Evolutionary conservation across 2,329 filamentous ascomycete species (phyloP).

Genomic region (Phaeosphaeriaceae sp.): DNA sequence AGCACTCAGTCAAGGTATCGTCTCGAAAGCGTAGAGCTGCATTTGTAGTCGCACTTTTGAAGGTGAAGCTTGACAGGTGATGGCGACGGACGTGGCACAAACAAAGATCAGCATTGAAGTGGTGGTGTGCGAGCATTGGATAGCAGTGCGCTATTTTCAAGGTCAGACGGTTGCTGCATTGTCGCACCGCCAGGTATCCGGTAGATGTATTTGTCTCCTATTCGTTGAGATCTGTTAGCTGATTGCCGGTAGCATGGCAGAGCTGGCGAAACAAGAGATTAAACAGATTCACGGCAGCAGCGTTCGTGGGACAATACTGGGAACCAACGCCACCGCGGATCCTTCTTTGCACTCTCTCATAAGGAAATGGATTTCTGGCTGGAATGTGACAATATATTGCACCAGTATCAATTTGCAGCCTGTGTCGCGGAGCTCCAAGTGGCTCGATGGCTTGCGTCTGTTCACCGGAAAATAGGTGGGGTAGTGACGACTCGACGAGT

Average conservation of each 20-base stretch:
- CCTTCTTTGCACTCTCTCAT: background rate
- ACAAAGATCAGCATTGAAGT: conserved; percentile 6
- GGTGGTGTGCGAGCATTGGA: conserved; percentile 25
- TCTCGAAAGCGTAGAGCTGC: conserved; percentile 8
- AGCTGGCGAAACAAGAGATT: background rate
- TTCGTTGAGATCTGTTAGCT: background rate
- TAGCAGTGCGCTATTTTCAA: conserved; percentile 3
- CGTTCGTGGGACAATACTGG: background rate
- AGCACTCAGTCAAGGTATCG: background rate
- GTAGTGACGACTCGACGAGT: conserved; percentile 22
- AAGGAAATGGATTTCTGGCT: background rate
- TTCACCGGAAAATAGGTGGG: conserved; percentile 35
- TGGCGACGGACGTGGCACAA: conserved; percentile 10
- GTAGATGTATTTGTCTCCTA: background rate
- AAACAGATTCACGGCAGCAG: background rate
- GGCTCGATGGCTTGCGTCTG: conserved; percentile 25
- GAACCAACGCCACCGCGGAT: background rate
- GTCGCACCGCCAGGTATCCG: conserved; percentile 3
- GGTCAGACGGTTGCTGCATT: conserved; percentile 8
- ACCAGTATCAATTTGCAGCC: background rate
- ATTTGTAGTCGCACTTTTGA: conserved; percentile 1
- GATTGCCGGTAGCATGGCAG: conserved; percentile 6
- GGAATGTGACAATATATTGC: background rate
- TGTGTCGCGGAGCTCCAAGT: conserved; percentile 11
- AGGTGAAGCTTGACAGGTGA: conserved; percentile 5